Base-by-base conservation (phyloP, 768 basidiomycete genomes). In the Nidularia pulvinata region DNA sequence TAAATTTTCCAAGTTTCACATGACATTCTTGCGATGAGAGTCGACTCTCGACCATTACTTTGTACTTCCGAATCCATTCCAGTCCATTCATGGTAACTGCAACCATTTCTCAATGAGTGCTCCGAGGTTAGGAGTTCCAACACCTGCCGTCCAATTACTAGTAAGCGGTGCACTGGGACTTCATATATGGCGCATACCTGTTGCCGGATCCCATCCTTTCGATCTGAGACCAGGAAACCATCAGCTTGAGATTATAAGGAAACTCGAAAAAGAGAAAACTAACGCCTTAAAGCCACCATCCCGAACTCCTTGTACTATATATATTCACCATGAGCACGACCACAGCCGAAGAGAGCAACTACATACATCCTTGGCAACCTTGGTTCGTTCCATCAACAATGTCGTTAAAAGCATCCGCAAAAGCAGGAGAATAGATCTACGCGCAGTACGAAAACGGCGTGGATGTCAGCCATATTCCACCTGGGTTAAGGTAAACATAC, bases 111-210 rank as follows among this genome's bases (percentile, higher is more conserved):
- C 68, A 13, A 78, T 65, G 22, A 80, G 60, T 46, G 65, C 54
- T 4, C 70, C 69, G 52, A 78, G 71, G 48, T 72, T 73, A 6
- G 77, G 79, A 6, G 75, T 79, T 2, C 77, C 79, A n/a, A 79
- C 57, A 16, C 74, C 72, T 70, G 47, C 11, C 33, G 14, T 43
- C 10, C 30, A 33, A 49, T 33, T 52, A 22, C 53, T 45, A 58
- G 32, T 10, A 22, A 33, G 5, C 39, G 39, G 39, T 16, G 7
- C 25, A 7, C 11, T 39, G 22, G 13, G 13, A 10, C 16, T 51
- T 16, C 33, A 6, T 0, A 43, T 34, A 25, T 7, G 6, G 54
- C 1, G 9, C 64, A 9, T 54, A 72, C 72, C 70, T 10, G 75
- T 71, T 13, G 77, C 78, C 19, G 78, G 73, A 58, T 77, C 76